Conservation (phyloP, 495 filamentous ascomycete species). For the Podospora bellae-mahoneyi region DNA sequence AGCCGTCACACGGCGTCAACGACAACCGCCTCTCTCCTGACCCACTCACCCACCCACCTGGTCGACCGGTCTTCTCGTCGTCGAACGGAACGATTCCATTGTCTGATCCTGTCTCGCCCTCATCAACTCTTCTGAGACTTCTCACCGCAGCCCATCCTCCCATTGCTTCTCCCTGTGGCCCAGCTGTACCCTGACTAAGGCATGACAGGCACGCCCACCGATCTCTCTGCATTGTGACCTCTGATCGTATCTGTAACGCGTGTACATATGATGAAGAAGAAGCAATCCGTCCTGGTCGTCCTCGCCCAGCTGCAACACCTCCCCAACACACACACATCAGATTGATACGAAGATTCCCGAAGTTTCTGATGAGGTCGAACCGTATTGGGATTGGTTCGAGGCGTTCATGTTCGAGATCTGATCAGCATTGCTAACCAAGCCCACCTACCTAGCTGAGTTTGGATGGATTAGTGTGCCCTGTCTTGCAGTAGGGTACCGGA, state of each 20-base stretch:
- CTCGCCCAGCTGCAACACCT: neutral
- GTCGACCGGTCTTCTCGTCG: neutral
- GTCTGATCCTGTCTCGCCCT: constrained; percentile 3
- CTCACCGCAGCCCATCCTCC: neutral
- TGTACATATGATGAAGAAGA: constrained; percentile 3
- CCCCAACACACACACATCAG: neutral
- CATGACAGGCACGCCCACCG: neutral
- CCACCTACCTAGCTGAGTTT: neutral
- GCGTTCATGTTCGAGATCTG: neutral
- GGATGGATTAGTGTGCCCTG: neutral
- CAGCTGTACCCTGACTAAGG: neutral
- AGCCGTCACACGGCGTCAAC: neutral
- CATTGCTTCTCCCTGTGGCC: neutral
- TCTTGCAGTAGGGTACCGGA: neutral
- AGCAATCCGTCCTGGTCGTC: constrained; percentile 3
- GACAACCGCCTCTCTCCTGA: neutral
- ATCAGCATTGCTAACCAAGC: neutral
- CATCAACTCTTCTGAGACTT: neutral
- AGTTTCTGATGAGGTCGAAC: neutral
- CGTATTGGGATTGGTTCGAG: neutral
- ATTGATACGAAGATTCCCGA: neutral
- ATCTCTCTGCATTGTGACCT: neutral
- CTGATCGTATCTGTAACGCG: neutral
- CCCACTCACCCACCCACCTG: neutral
- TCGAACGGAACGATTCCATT: neutral